Base-by-base conservation (phyloP, 768 basidiomycete genomes). In the Lepiota venenata region DNA sequence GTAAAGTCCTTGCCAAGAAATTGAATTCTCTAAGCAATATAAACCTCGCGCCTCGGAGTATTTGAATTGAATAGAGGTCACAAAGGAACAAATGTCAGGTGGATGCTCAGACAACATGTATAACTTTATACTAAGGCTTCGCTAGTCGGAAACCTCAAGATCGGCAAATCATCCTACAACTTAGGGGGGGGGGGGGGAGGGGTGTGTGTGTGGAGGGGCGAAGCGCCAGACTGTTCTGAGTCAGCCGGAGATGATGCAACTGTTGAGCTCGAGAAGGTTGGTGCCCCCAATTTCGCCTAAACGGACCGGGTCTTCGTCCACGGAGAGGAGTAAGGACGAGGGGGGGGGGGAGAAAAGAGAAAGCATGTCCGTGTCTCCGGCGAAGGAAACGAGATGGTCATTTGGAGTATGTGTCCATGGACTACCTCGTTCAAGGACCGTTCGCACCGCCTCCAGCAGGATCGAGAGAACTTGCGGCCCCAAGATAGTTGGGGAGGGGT, bases 281-380 rank as follows among this genome's bases (percentile, higher is more conserved):
- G 16, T n/a, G n/a, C 46, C 39, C 53, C 53, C 46, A 42, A 47
- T 46, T 51, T 47, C 46, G 47, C 37, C 42, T 47, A 29, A 50
- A 55, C 46, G 53, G 53, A 42, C 29, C 47, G 47, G 25, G 20
- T 48, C 53, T 55, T 55, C 21, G 47, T 55, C 53, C 53, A 55
- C 53, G 53, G 53, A 55, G 47, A 42, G 52, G 14, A 25, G 25
- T 25, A 25, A 25, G 25, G n/a, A n/a, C n/a, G n/a, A n/a, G n/a
- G n/a, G 25, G 25, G 5, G 3, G 25, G 5, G 25, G 25, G 25
- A 45, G 52, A 47, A 55, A 32, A 16, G 21, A 42, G 41, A 36
- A 18, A 36, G 42, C 42, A 47, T 40, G 48, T 47, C 39, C 47
- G 48, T 35, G 39, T 35, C 35, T 5, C 42, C 53, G 32, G 7